These are phyloP conservation scores for Glycine latifolia DNA, from an alignment of 306 rosid species.

Conservation along the genomic window DNA sequence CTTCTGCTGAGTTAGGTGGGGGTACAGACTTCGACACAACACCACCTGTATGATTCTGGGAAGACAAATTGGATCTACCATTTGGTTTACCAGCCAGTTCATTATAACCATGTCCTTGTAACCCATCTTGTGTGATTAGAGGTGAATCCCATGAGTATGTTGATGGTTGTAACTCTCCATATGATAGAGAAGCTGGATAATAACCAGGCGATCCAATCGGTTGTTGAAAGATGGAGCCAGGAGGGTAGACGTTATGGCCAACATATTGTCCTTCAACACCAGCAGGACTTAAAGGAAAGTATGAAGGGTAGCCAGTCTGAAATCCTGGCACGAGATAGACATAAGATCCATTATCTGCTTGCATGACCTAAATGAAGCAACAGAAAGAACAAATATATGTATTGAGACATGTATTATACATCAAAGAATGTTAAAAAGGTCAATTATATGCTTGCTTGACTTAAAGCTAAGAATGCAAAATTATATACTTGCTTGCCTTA, in stretches of 20 bases:
- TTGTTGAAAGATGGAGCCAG: conserved; percentile 64
- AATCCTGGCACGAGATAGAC: conserved; percentile 79
- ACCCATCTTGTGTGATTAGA: conserved; percentile 55
- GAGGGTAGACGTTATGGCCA: conserved; percentile 64
- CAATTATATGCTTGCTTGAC: neutral
- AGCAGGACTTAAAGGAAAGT: conserved; percentile 55
- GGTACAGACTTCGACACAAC: conserved; percentile 50
- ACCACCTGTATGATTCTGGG: conserved; percentile 54
- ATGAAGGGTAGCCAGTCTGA: conserved; percentile 67
- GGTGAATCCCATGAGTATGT: conserved; percentile 64
- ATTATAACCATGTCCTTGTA: conserved; percentile 52
- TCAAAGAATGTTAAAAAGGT: neutral
- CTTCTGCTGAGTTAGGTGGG: conserved; percentile 49
- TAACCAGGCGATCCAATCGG: conserved; percentile 63
- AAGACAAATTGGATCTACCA: conserved; percentile 56
- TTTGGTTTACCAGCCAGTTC: conserved; percentile 54
- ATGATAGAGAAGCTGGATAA: conserved; percentile 54
- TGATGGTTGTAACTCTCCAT: conserved; percentile 62
- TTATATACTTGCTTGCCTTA: neutral
- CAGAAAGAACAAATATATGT: conserved; percentile 23
- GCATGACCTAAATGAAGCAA: conserved; percentile 76
- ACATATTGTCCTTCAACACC: conserved; percentile 72
- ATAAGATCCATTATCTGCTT: conserved; percentile 85
- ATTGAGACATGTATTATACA: conserved; percentile 30
- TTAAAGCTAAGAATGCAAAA: conserved; percentile 10